Percentiles rank a stretch among this genome's conserved stretches.
Evolutionary conservation across 2,329 filamentous ascomycete genomes (phyloP).

Genomic region (Aspergillus nomiae): DNA sequence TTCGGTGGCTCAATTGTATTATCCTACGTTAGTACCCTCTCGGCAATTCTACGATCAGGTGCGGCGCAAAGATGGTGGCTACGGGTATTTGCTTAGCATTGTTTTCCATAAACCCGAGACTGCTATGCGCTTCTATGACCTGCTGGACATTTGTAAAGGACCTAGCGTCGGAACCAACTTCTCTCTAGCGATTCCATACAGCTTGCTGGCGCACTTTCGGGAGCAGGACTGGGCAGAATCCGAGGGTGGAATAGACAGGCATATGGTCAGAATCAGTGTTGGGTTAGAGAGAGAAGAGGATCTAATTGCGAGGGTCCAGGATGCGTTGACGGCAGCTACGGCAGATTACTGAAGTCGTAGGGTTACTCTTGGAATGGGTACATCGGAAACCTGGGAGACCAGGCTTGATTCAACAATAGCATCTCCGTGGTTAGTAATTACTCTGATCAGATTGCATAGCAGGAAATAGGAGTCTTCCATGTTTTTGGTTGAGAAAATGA

Average conservation of each 20-base stretch:
- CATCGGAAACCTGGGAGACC: not conserved
- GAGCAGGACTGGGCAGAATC: constrained; percentile 31
- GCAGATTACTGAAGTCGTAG: not conserved
- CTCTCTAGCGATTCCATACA: constrained; percentile 28
- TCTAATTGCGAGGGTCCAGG: constrained; percentile 1
- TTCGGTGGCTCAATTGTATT: constrained; percentile 23
- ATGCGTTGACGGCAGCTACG: not conserved
- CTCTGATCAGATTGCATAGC: not conserved
- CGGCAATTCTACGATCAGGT: constrained; percentile 21
- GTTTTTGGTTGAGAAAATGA: not conserved
- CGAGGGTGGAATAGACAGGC: constrained; percentile 27
- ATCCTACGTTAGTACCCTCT: constrained; percentile 22
- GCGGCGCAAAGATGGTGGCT: constrained; percentile 23
- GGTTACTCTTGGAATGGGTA: not conserved
- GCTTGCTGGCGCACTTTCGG: constrained; percentile 24
- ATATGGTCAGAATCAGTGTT: constrained; percentile 25
- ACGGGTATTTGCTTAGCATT: constrained; percentile 28
- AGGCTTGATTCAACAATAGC: not conserved
- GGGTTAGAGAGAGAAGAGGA: constrained; percentile 18
- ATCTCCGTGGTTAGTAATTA: not conserved
- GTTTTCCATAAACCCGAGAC: constrained; percentile 20
- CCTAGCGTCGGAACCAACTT: constrained; percentile 33
- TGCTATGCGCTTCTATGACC: constrained; percentile 33
- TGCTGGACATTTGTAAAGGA: constrained; percentile 34
- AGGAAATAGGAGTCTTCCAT: not conserved